phyloP scores from a whole-genome alignment of 371 early-diverging fungal genomes.

The Apophysomyces variabilis region DNA sequence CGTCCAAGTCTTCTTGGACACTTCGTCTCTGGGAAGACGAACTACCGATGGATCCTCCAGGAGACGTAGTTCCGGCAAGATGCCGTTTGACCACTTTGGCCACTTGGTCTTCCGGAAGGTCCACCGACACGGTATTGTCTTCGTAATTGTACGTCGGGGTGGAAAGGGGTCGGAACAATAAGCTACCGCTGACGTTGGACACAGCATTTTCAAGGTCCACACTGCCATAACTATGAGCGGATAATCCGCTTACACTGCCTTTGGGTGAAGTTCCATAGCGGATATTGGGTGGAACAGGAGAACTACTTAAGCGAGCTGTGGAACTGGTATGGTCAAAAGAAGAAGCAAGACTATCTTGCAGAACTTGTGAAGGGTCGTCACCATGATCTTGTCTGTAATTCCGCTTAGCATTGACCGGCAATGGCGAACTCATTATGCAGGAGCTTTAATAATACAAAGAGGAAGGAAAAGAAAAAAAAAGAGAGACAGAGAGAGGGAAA shows the following conservation, averaged over 20 bases:
- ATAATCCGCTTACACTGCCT: slow-evolving; percentile 23
- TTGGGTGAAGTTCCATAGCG: slow-evolving; percentile 41
- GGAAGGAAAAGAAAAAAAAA: slow-evolving; percentile 13
- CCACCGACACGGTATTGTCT: slow-evolving; percentile 32
- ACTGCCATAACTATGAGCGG: slow-evolving; percentile 29
- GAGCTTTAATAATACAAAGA: background rate
- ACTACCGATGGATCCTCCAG: slow-evolving; percentile 21
- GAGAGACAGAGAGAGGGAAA: background rate
- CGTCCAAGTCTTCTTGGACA: slow-evolving; percentile 27
- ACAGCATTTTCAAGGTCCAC: slow-evolving; percentile 14
- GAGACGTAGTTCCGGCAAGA: slow-evolving; percentile 37
- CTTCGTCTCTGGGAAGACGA: slow-evolving; percentile 12
- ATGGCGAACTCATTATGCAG: slow-evolving; percentile 30
- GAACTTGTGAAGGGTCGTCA: slow-evolving; percentile 9
- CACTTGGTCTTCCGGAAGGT: slow-evolving; percentile 49
- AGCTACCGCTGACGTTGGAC: slow-evolving; percentile 11
- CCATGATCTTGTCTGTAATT: slow-evolving; percentile 8
- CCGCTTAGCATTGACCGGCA: slow-evolving; percentile 36
- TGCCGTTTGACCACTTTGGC: slow-evolving; percentile 51
- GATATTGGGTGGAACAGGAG: slow-evolving; percentile 32
- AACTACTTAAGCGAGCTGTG: slow-evolving; percentile 30
- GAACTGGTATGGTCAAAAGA: slow-evolving; percentile 32
- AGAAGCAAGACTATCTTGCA: slow-evolving; percentile 23
- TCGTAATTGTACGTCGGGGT: slow-evolving; percentile 11
- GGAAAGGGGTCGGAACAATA: slow-evolving; percentile 20